Conservation (phyloP, 2,329 filamentous ascomycete genomes). For the Myrmaecium sp. region DNA sequence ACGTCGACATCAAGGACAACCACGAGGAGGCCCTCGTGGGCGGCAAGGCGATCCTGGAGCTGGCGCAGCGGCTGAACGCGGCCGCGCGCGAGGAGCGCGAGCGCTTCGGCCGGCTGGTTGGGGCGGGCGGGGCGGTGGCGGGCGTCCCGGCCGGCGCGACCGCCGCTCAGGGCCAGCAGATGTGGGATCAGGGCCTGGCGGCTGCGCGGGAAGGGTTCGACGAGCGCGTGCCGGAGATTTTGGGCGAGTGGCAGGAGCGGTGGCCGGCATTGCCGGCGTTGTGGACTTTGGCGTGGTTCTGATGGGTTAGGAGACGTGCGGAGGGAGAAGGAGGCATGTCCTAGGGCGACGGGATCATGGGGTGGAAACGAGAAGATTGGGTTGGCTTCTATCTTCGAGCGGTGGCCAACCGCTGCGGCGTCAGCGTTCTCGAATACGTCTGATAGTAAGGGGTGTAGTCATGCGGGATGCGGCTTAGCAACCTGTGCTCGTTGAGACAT, state of each 20-base stretch:
- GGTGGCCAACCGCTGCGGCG: no score
- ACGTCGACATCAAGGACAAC: constrained; percentile 96
- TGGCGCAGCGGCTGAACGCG: constrained; percentile 70
- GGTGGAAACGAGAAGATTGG: no score
- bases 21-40: constrained; percentile 90
- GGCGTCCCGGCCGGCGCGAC: no score
- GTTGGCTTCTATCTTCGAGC: no score
- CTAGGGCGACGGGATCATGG: no score
- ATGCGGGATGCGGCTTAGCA: no score
- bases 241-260: constrained; percentile 84
- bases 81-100: constrained; percentile 64
- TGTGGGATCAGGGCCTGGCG: constrained; percentile 46
- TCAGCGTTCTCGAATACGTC: no score
- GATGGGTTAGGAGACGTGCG: constrained; percentile 11
- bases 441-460: no score
- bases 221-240: constrained; percentile 78
- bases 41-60: constrained; percentile 77
- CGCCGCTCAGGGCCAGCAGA: constrained; percentile 42
- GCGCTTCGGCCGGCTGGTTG: no score
- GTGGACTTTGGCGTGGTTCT: constrained; percentile 96
- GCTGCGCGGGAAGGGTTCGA: constrained; percentile 65
- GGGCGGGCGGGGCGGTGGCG: no score
- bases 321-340: no score
- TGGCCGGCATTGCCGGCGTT: constrained; percentile 83
- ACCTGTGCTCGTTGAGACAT: no score